These are phyloP conservation scores for Magnaporthiopsis poae DNA, from an alignment of 2,329 filamentous ascomycete genomes.

Conservation along the genomic window DNA sequence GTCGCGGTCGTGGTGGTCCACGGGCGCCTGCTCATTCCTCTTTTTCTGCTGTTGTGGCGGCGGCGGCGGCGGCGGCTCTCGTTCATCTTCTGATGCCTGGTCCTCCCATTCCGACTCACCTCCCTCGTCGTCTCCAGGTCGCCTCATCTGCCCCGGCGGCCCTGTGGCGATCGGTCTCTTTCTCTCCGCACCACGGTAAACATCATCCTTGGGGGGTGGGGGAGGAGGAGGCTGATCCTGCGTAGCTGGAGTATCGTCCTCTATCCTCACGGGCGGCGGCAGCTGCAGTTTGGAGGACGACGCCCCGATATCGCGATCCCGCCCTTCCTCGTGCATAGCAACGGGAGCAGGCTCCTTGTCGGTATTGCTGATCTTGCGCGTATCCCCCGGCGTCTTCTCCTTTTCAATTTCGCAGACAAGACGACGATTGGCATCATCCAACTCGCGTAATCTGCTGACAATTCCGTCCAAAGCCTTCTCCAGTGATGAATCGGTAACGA, in stretches of 20 bases:
- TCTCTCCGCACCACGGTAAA: too few relatives aligned
- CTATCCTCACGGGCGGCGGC: not conserved
- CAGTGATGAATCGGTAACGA: constrained; percentile 18
- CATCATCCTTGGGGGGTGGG: not conserved
- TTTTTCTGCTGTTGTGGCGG: not conserved
- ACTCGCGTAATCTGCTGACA: constrained; percentile 19
- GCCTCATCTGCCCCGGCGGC: not conserved
- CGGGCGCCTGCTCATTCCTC: not conserved
- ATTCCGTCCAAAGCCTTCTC: constrained; percentile 21
- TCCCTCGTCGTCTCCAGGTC: not conserved
- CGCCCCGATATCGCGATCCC: not conserved
- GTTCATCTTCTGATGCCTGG: not conserved
- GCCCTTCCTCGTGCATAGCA: too few relatives aligned
- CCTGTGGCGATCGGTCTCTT: not conserved
- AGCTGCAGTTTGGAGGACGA: not conserved
- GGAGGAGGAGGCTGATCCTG: not conserved
- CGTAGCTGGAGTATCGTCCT: not conserved
- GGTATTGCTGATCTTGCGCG: not conserved
- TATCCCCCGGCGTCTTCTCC: not conserved
- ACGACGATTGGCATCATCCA: constrained; percentile 14
- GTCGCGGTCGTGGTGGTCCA: constrained; percentile 26
- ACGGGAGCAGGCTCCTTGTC: not conserved
- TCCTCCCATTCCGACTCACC: constrained; percentile 7
- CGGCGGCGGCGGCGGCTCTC: not conserved
- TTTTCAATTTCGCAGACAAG: not conserved